Evolutionary conservation across 1,284 basidiomycete genomes (phyloP), one percentile per base, ranked within the genome.

Genomic region (Schizophyllum amplum): DNA sequence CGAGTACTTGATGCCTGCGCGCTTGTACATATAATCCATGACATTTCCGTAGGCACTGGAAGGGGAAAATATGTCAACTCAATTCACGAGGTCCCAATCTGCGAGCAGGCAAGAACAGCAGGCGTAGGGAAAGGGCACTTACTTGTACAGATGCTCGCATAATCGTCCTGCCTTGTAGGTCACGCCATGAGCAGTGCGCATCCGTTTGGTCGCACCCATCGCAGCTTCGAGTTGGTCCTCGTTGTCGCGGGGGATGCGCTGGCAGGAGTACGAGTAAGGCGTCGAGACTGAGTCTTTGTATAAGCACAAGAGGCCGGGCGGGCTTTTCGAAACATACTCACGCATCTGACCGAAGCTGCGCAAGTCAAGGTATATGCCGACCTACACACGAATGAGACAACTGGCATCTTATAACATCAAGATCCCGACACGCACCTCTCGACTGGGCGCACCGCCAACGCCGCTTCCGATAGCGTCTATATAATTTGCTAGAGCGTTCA

Each of bases 321-420:
- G 13, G 53, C 51, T 25, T 56, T 42, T 47, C 17, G 47, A 42
- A 47, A 26, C 13, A 46, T 53, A 77, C 85, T 60, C 64, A 92
- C 90, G 68, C 76, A 91, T 84, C 68, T 95, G 91, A 0, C 91
- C 91, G 66, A 93, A 94, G 63, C 82, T 87, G 62, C 93, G 79
- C 57, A 94, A 67, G 69, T 94, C 91, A 22, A 94, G 60, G 65
- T 89, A 93, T 1, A 76, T 80, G 7, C 77, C 69, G 20, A 84
- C 67, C 59, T 78, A 13, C 5, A 33, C 27, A 33, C 27, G 6
- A 6, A 13, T 33, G 27, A 33, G 27, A 33, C 27, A 13, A 5
- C 27, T 33, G n/a, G n/a, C n/a, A n/a, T 13, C 27, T 5, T 5
- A 33, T 13, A 33, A 33, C 5, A 5, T 33, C 27, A 33, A 33